Conservation (phyloP, 768 basidiomycete genomes). For the Xerocomus spinulosus region DNA sequence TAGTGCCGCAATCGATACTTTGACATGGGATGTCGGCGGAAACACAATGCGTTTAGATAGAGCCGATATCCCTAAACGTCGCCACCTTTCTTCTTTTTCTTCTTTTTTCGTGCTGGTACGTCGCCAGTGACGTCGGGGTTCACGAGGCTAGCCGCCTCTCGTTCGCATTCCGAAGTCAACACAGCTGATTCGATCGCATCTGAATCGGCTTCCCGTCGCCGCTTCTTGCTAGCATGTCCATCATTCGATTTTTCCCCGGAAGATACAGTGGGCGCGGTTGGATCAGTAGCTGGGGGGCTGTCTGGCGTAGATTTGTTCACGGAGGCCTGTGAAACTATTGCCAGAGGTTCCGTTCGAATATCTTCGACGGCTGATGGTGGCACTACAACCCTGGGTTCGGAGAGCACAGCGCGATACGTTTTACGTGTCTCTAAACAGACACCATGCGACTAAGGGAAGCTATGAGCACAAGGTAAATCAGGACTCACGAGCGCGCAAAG, state of each 20-base stretch:
- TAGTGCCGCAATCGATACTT: neutral
- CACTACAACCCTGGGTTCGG: constrained; percentile 65
- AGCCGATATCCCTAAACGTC: neutral
- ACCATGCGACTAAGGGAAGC: neutral
- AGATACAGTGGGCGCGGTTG: neutral
- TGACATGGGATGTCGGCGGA: neutral
- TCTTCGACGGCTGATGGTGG: constrained; percentile 27
- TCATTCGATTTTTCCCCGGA: neutral
- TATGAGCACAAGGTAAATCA: neutral
- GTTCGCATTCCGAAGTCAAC: neutral
- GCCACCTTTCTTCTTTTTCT: constrained; percentile 15
- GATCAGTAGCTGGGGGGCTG: neutral
- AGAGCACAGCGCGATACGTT: constrained; percentile 75
- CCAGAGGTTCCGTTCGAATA: neutral
- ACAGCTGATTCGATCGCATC: neutral
- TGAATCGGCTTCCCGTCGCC: constrained; percentile 16
- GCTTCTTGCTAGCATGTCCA: constrained; percentile 13
- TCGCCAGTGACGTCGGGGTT: neutral
- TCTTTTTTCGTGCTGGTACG: constrained; percentile 20
- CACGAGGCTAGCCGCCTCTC: neutral
- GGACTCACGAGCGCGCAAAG: constrained; percentile 67
- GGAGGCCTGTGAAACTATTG: neutral
- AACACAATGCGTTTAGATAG: too few species aligned
- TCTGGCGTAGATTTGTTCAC: neutral
- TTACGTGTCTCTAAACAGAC: constrained; percentile 62